Evolutionary conservation across 2,329 filamentous ascomycete genomes (phyloP), one percentile per base, ranked within the genome.

Genomic region (Diaporthe vexans): DNA sequence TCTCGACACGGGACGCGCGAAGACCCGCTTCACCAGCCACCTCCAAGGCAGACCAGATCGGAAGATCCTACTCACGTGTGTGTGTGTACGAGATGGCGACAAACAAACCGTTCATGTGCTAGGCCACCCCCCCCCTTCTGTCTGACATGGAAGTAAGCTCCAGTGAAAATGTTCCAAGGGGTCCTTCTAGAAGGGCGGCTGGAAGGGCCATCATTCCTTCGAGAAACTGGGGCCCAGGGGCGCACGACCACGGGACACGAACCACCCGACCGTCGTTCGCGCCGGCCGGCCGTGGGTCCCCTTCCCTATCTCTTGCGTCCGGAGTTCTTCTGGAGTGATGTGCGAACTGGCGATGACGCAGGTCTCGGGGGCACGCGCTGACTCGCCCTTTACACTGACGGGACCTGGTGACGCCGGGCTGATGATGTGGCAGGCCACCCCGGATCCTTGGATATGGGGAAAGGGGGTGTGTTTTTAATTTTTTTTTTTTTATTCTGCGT

Each of bases 141-240:
- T 29, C 29, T 52, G 51, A 71, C 68, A 71, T 71, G 54, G 40
- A 35, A 71, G 56, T 43, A 59, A 40, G 56, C 26, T 48, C 56
- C 40, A 71, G 29, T 21, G 40, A 21, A 35, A 69, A 69, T 51
- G 46, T 74, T 74, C 70, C 73, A 63, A 56, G 21, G 29, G 37
- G n/a, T 35, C 46, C 54, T 74, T 74, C 73, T 73, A 74, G 73
- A 74, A 74, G 58, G 58, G 48, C 48, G 35, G 26, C 21, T 54
- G 67, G 57, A 61, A 63, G 48, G 56, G 40, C 40, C 37, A 4
- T 13, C 24, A 43, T 26, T 61, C 46, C 46, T 26, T 56, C 4
- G 57, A 59, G 15, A 69, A 54, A 43, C 15, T 6, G 29, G 51
- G 48, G 17, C 40, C 52, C 37, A 43, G 52, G 48, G 48, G 6